Evolutionary conservation across 768 basidiomycete species (phyloP), one percentile per base, ranked within the genome.

Genomic region (Hypholoma fasciculare): DNA sequence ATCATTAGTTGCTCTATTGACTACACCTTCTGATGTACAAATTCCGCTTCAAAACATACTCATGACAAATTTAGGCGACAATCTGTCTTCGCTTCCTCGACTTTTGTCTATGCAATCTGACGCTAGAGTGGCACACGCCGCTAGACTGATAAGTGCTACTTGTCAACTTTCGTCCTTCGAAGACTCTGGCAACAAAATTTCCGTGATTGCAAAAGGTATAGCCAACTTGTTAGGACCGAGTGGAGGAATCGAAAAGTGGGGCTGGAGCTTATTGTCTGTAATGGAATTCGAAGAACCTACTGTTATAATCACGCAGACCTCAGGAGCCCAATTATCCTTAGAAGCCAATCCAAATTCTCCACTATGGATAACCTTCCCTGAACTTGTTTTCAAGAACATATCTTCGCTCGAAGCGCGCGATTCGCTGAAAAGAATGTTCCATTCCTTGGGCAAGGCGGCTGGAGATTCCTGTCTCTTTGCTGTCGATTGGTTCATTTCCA

Each of bases 231-330:
- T 96, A 1, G 94, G 94, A 3, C 89, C 94, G 1, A 81, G 76
- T 0, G 93, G 94, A 6, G 88, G 90, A 0, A 85, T 97, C 16
- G 94, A 97, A 65, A 87, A 87, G 69, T 98, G 95, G 96, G 92
- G 94, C 4, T 94, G 90, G 89, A 83, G 84, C 49, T 67, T 99
- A 4, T 78, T 98, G 27, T 82, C 84, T 0, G 91, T 89, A n/a
- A 74, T 98, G 39, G 88, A 94, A 63, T 85, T 98, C 56, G 74
- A 70, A 2, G 76, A 78, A 61, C 89, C 82, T n/a, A 71, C 76
- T 7, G 70, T 84, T 50, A 71, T 76, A 6, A 68, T 82, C 11
- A 77, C 82, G 13, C 73, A 76, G 54, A 72, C 78, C 3, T 79
- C 85, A 4, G 70, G 76, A 2, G 82, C 80, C 0, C 85, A 81